phyloP scores from a whole-genome alignment of 495 filamentous ascomycete species.

The Barbatosphaeria neglecta region DNA sequence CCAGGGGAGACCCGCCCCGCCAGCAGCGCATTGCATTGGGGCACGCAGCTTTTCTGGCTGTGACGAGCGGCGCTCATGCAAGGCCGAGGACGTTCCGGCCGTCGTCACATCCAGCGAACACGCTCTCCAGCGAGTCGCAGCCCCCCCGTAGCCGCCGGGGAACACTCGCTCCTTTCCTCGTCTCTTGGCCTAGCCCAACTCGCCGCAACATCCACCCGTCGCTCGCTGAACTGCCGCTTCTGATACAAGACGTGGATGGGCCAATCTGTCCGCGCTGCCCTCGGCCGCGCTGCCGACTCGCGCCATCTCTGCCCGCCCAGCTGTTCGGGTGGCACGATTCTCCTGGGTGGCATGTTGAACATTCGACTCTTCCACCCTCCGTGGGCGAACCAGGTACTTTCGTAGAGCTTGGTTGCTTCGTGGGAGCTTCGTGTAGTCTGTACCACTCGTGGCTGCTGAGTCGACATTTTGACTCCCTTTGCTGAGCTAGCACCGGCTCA shows the following conservation, averaged over 20 bases:
- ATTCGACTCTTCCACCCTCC: neutral
- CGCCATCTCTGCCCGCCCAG: too few relatives aligned
- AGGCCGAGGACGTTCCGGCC: neutral
- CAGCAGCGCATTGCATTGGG: constrained; percentile 16
- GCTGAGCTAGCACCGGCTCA: too few relatives aligned
- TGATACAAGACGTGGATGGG: neutral
- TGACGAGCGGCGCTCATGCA: neutral
- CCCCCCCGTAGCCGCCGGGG: neutral
- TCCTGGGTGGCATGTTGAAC: neutral
- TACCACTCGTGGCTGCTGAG: too few relatives aligned
- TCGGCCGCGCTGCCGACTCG: neutral
- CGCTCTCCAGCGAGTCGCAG: too few relatives aligned
- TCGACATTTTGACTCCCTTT: too few relatives aligned
- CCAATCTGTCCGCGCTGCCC: neutral
- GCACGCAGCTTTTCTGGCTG: neutral
- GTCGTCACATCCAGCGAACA: too few relatives aligned
- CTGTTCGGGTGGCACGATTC: neutral
- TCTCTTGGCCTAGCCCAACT: too few relatives aligned
- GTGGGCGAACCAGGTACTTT: neutral
- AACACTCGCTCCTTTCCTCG: neutral
- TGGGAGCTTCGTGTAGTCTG: too few relatives aligned
- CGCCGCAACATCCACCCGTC: neutral
- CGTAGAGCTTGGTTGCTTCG: too few relatives aligned
- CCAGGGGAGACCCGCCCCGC: constrained; percentile 18
- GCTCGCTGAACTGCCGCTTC: neutral